Conservation (phyloP, 163 green algal species). For the Scenedesmus sp. region DNA sequence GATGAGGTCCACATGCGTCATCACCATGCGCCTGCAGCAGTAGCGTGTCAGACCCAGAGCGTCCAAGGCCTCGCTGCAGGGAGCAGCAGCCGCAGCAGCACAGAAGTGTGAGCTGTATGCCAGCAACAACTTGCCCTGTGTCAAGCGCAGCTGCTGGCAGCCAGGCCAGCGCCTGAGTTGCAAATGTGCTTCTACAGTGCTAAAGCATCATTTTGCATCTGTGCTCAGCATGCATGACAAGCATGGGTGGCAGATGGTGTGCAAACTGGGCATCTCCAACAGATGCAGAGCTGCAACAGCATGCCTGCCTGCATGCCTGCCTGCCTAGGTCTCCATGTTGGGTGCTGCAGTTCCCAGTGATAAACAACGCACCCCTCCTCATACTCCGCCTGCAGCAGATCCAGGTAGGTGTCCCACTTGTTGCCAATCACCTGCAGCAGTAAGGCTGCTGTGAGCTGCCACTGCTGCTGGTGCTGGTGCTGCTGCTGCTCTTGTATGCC, state of each 20-base stretch:
- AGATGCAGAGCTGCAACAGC: neutral
- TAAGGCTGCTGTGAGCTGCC: neutral
- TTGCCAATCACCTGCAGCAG: conserved; percentile 96
- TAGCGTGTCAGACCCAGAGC: conserved; percentile 94
- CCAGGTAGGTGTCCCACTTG: conserved; percentile 99
- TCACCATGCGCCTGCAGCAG: conserved; percentile 99
- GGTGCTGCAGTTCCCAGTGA: neutral
- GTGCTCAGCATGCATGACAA: neutral
- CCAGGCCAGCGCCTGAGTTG: neutral
- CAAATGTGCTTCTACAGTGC: neutral
- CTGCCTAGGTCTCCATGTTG: neutral
- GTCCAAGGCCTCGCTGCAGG: conserved; percentile 93
- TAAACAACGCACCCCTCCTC: conserved; percentile 85
- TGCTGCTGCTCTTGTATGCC: neutral
- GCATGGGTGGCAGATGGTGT: neutral
- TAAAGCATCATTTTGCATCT: neutral
- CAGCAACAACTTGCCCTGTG: neutral
- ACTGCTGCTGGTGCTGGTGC: neutral
- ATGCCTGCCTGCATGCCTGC: neutral
- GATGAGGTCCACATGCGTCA: conserved; percentile 99
- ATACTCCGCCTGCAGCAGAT: conserved; percentile 97
- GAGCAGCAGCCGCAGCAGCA: neutral
- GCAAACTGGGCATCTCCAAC: neutral
- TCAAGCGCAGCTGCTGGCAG: neutral
- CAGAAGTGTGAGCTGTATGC: neutral